Percentiles rank a stretch among this genome's conserved stretches.
phyloP scores from a whole-genome alignment of 441 rosid species.

The Viola pubescens region DNA sequence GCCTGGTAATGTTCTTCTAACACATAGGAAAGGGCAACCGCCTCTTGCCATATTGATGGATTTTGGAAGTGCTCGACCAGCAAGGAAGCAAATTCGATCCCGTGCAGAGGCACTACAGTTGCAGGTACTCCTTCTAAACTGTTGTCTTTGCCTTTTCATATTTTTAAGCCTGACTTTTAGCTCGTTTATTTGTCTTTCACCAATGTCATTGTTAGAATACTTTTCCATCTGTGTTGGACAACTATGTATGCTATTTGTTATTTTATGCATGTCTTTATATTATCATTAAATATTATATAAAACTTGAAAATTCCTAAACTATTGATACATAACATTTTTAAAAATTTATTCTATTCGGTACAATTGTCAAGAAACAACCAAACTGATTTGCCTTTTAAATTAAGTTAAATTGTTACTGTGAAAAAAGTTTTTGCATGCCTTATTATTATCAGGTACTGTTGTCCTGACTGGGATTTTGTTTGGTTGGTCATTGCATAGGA shows the following conservation, averaged over 20 bases:
- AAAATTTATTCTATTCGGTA: neutral
- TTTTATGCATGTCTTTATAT: neutral
- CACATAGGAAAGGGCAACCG: constrained; percentile 72
- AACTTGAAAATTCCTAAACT: too few relatives aligned
- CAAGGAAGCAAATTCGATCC: constrained; percentile 76
- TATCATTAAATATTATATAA: too few relatives aligned
- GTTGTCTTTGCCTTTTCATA: neutral
- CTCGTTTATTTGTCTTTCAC: neutral
- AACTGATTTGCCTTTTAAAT: neutral
- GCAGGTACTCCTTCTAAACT: constrained; percentile 46
- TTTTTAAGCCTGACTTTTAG: neutral
- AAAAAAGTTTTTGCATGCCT: too few relatives aligned
- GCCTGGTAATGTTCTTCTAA: constrained; percentile 95
- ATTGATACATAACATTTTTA: neutral
- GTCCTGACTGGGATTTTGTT: constrained; percentile 10
- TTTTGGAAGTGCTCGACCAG: constrained; percentile 91
- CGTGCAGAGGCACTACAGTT: constrained; percentile 88
- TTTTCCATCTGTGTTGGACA: neutral
- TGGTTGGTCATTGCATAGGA: constrained; percentile 42
- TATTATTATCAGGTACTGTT: neutral
- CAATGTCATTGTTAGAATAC: constrained; percentile 1
- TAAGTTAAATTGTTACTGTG: too few relatives aligned
- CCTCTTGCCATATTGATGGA: constrained; percentile 96
- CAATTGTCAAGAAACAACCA: neutral
- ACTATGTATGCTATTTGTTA: neutral